Evolutionary conservation across 176 grass and related monocot species (phyloP), one percentile per base, ranked within the genome.

Genomic region (Oryza coarctata): DNA sequence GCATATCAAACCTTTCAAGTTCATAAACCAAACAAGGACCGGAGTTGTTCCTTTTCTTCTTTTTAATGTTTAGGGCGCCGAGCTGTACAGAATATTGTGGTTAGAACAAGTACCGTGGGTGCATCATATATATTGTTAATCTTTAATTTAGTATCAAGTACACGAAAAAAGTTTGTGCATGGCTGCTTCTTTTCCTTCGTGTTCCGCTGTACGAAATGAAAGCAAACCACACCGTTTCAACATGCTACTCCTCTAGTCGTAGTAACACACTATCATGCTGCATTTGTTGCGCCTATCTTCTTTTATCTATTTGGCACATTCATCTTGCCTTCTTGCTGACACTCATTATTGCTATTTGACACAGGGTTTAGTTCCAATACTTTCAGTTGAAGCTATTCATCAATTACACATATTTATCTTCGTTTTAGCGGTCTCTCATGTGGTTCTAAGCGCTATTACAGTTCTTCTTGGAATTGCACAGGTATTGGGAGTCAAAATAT

Each of bases 371-470:
- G 87, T 95, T 77, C 90, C 96, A 50, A 26, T 98, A 12, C 81
- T 98, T 41, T 95, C 96, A 0, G 15, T 70, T 1, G 73, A 95
- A 34, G 92, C 92, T 12, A 83, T 93, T 75, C 92, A 98, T 73
- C 85, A 98, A 61, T 17, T 98, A 9, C 96, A 98, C 80, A 93
- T 98, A 72, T 98, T 98, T 83, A 94, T 98, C 69, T 98, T 98
- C 63, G 88, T 78, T 28, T 70, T 98, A 65, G 92, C 92, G 0
- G 84, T 93, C 38, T 86, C 84, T 5, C 96, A 98, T 85, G 93
- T 98, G 61, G 39, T 93, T 81, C 86, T 98, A 40, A 93, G 86
- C 52, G 88, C 87, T 43, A 30, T 78, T 20, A 98, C 93, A 60
- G 35, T 95, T 63, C 69, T 93, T 85, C 78, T 98, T 45, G 95